Conservation (phyloP, 768 basidiomycete genomes). For the Kwoniella mangroviensis region DNA sequence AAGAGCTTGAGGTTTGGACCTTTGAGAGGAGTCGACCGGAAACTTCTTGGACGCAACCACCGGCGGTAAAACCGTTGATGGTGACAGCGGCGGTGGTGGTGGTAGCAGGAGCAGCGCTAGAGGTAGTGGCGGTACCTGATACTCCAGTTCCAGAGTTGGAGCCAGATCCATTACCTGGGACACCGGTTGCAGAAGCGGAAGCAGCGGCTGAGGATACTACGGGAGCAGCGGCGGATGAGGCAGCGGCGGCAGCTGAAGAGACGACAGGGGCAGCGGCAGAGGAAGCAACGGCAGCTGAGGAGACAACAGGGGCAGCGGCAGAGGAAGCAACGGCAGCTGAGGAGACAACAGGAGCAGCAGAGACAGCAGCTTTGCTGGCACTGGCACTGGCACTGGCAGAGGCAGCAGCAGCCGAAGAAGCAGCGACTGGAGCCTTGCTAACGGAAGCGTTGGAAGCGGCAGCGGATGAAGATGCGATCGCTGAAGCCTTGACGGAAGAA, state of each 20-base stretch:
- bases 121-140: conserved; percentile 21
- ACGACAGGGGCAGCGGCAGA: background rate
- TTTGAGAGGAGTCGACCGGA: conserved; percentile 31
- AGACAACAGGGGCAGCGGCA: background rate
- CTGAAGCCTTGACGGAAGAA: conserved; percentile 2
- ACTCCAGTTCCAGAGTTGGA: conserved; percentile 13
- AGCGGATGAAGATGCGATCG: background rate
- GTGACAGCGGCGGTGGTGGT: conserved; percentile 18
- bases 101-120: conserved; percentile 15
- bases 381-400: conserved; percentile 6
- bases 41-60: conserved; percentile 43
- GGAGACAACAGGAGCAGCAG: conserved; percentile 2
- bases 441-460: conserved; percentile 10
- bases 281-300: conserved; percentile 4
- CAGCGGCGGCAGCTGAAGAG: conserved; percentile 7
- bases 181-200: conserved; percentile 10
- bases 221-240: conserved; percentile 20
- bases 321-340: conserved; percentile 9
- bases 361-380: conserved; percentile 8
- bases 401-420: conserved; percentile 6
- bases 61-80: conserved; percentile 32
- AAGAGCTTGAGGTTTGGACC: conserved; percentile 26
- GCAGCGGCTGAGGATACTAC: conserved; percentile 22
- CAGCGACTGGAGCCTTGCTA: conserved; percentile 2
- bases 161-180: conserved; percentile 15